Evolutionary conservation across 805 yeast species (phyloP), one percentile per base, ranked within the genome.

Genomic region (Monosporozyma aerobia): DNA sequence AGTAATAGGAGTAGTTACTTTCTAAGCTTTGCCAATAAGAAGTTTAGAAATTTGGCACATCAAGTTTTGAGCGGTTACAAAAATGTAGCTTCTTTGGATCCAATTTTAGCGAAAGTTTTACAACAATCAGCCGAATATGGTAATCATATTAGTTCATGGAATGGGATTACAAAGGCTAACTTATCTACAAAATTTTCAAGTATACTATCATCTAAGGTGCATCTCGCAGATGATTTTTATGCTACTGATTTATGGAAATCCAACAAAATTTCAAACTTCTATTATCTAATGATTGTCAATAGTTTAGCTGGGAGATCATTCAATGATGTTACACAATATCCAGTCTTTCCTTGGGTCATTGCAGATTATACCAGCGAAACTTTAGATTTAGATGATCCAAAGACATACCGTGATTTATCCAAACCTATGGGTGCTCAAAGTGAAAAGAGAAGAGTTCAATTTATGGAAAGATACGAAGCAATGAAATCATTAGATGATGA

Each of bases 371-470:
- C 79, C 1, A 85, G 94, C 59, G 81, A 80, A 2, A 77, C 70
- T 11, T 69, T 89, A n/a, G 90, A 89, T 63, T 69, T 90, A 44
- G 63, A 69, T 3, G 72, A 87, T 59, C 83, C 87, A 0, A 69
- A 73, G 8, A 70, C 83, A 0, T 89, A 77, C 62, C 72, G 97
- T 57, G 95, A 89, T 63, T 70, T 89, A 25, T 77, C 87, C 0
- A 87, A 86, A 60, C 96, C 96, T 1, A 90, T 89, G 96, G 97
- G 97, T 1, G 95, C 90, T 0, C 97, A 89, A 64, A 72, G 80
- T 2, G 63, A 66, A 2, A 73, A 73, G 2, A 73, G 96, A 53
- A 87, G 82, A 2, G 57, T 62, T 0, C 81, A 80, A 60, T 89
- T 88, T 60, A 69, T 72, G 48, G 94, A 87, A 52, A 69, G 96